Evolutionary conservation across 352 stramenopile genomes (phyloP).

Genomic region (Phytophthora aleatoria): DNA sequence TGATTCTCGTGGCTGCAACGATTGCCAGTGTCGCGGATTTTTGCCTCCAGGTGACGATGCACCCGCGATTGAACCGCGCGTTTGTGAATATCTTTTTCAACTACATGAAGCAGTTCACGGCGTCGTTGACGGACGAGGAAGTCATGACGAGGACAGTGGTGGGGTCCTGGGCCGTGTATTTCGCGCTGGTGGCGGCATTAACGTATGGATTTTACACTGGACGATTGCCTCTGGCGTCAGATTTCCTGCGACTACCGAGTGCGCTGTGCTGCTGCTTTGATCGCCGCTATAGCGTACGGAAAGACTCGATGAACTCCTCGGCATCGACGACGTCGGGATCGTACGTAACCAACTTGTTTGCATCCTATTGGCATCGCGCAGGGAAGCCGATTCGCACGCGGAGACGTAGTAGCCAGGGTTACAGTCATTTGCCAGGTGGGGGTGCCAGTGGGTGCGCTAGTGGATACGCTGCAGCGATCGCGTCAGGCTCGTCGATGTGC

Average conservation of each 20-base stretch:
- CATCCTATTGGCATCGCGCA: constrained; percentile 44
- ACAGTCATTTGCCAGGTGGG: constrained; percentile 25
- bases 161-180: constrained; percentile 57
- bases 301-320: constrained; percentile 51
- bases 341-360: constrained; percentile 49
- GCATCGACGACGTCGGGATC: constrained; percentile 10
- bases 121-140: constrained; percentile 62
- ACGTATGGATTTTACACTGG: constrained; percentile 66
- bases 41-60: constrained; percentile 72
- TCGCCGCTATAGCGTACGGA: constrained; percentile 36
- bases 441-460: constrained; percentile 25
- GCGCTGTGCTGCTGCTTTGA: constrained; percentile 41
- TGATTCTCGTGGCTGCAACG: constrained; percentile 56
- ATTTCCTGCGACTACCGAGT: constrained; percentile 48
- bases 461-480: constrained; percentile 31
- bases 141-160: constrained; percentile 59
- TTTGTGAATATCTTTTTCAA: constrained; percentile 74
- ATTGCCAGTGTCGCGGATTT: constrained; percentile 75
- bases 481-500: constrained; percentile 28
- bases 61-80: constrained; percentile 65
- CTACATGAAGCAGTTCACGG: constrained; percentile 67
- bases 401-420: constrained; percentile 31
- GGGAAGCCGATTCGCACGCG: constrained; percentile 24
- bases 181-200: constrained; percentile 44
- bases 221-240: constrained; percentile 54